A percentile compares a stretch with the other conserved stretches of the same genome.
phyloP scores from a whole-genome alignment of 2,329 filamentous ascomycete species.

The Corynespora cassiicola region DNA sequence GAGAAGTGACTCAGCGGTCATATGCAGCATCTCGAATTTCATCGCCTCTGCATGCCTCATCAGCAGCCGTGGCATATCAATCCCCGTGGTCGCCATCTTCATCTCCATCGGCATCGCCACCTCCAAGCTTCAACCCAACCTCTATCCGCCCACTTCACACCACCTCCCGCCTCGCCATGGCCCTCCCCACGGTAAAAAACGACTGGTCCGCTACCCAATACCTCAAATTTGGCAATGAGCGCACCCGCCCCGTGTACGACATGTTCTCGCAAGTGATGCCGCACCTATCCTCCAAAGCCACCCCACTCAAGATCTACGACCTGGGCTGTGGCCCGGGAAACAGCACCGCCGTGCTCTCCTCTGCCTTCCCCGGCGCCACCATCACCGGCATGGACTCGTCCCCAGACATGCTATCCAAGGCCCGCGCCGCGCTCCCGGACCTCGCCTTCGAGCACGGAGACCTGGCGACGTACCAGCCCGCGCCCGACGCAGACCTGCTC shows the following conservation, averaged over 20 bases:
- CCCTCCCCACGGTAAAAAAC: too few species aligned
- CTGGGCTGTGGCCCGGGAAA: conserved; percentile 68
- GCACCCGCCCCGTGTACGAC: conserved; percentile 61
- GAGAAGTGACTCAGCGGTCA: too few species aligned
- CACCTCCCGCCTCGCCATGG: too few species aligned
- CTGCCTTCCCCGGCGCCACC: conserved; percentile 55
- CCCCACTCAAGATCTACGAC: conserved; percentile 58
- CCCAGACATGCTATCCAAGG: conserved; percentile 62
- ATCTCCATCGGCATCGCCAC: too few species aligned
- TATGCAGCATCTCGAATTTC: too few species aligned
- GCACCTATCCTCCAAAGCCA: conserved; percentile 14
- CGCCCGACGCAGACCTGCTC: conserved; percentile 43
- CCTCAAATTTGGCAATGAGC: conserved; percentile 61
- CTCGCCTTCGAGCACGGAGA: conserved; percentile 57
- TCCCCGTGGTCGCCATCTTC: too few species aligned
- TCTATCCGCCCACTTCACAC: too few species aligned
- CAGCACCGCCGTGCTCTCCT: conserved; percentile 58
- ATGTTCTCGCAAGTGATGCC: conserved; percentile 58
- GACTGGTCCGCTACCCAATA: conserved; percentile 66
- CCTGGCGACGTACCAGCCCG: conserved; percentile 49
- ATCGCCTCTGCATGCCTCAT: too few species aligned
- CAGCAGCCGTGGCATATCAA: too few species aligned
- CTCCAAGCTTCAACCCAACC: too few species aligned
- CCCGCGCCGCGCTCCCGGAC: conserved; percentile 46
- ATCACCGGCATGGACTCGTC: conserved; percentile 63